A percentile compares a stretch with the other conserved stretches of the same genome.
phyloP scores from a whole-genome alignment of 352 stramenopile genomes.

The Plasmopara viticola region DNA sequence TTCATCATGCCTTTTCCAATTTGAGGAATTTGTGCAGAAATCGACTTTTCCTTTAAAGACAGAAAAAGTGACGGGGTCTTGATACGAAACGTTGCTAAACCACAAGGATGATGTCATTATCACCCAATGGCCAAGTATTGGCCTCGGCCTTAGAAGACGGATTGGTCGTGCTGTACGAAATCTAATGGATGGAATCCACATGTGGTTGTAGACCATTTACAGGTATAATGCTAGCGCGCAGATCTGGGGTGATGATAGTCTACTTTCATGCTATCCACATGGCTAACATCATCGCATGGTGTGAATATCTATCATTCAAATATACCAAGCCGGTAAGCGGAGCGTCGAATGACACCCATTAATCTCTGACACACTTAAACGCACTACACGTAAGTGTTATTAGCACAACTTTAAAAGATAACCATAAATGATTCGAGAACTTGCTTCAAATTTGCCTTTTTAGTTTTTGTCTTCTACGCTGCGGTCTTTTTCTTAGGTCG shows the following conservation, averaged over 20 bases:
- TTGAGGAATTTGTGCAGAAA: conserved; percentile 42
- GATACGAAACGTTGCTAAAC: conserved; percentile 34
- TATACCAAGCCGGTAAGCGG: too few species aligned
- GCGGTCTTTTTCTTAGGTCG: conserved; percentile 60
- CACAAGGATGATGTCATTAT: conserved; percentile 70
- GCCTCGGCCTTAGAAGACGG: conserved; percentile 78
- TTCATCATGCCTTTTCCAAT: not conserved
- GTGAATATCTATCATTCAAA: too few species aligned
- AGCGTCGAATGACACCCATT: too few species aligned
- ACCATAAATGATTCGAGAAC: too few species aligned
- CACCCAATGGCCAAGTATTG: conserved; percentile 64
- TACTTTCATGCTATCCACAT: too few species aligned
- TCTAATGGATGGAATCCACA: conserved; percentile 10
- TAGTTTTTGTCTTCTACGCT: conserved; percentile 13
- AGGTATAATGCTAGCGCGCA: too few species aligned
- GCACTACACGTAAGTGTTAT: too few species aligned
- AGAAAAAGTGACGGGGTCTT: conserved; percentile 26
- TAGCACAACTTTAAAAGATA: too few species aligned
- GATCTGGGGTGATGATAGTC: too few species aligned
- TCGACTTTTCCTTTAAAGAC: conserved; percentile 6
- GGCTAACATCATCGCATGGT: too few species aligned
- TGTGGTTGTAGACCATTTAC: too few species aligned
- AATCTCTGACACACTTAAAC: too few species aligned
- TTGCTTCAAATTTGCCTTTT: not conserved
- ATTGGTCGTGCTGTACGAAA: conserved; percentile 68